Conservation (phyloP, 768 basidiomycete genomes). For the Suillus variegatus region DNA sequence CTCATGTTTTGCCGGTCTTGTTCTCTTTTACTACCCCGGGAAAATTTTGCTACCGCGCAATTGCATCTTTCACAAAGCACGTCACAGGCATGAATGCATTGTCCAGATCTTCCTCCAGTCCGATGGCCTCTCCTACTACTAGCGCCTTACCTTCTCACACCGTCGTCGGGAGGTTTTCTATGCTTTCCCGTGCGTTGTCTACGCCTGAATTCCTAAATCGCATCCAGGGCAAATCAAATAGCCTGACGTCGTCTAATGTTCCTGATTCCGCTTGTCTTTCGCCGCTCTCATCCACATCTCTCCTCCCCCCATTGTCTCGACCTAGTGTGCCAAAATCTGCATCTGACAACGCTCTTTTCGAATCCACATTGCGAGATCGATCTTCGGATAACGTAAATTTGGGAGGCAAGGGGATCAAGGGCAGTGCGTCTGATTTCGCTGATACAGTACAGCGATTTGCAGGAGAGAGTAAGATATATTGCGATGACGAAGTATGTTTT, state of each 20-base stretch:
- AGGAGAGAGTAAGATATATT: slow-evolving; percentile 64
- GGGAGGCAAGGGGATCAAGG: slow-evolving; percentile 20
- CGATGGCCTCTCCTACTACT: slow-evolving; percentile 9
- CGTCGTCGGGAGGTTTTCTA: slow-evolving; percentile 5
- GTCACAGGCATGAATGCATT: slow-evolving; percentile 51
- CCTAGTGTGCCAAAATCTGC: slow-evolving; percentile 16
- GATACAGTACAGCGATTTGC: slow-evolving; percentile 40
- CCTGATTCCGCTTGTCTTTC: background rate
- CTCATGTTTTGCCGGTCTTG: slow-evolving; percentile 72
- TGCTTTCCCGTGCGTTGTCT: slow-evolving; percentile 11
- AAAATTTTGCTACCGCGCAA: slow-evolving; percentile 79
- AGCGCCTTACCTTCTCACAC: slow-evolving; percentile 4
- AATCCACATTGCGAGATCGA: background rate
- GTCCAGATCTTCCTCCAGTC: slow-evolving; percentile 11
- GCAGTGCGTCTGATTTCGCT: slow-evolving; percentile 13
- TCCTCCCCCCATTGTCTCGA: slow-evolving; percentile 16
- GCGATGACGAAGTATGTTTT: slow-evolving; percentile 45
- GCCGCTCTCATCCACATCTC: slow-evolving; percentile 1
- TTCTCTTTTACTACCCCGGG: slow-evolving; percentile 78
- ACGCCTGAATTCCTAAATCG: slow-evolving; percentile 6
- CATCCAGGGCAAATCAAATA: slow-evolving; percentile 2
- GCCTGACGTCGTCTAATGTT: background rate
- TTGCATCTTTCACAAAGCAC: slow-evolving; percentile 69
- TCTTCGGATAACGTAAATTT: slow-evolving; percentile 16
- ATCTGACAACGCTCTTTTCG: slow-evolving; percentile 9